Conservation (phyloP, 495 filamentous ascomycete genomes). For the Penicillium cosmopolitanum region DNA sequence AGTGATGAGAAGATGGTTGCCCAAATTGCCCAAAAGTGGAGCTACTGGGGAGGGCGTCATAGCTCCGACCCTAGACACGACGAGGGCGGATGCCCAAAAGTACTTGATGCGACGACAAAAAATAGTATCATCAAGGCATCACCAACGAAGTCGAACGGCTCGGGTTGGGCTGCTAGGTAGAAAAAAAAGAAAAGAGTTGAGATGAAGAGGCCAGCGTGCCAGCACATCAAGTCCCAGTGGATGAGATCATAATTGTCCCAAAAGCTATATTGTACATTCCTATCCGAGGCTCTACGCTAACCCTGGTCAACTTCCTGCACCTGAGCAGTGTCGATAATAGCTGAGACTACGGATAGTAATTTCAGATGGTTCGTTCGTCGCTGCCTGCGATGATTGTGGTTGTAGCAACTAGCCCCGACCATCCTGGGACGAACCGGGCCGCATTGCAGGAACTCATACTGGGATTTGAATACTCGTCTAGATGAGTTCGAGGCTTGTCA, state of each 20-base stretch:
- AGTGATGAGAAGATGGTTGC: constrained; percentile 9
- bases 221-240: constrained; percentile 36
- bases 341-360: constrained; percentile 6
- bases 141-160: neutral
- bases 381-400: no score
- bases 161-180: constrained; percentile 18
- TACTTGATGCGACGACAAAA: constrained; percentile 3
- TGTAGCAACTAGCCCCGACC: no score
- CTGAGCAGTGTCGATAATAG: neutral
- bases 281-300: no score
- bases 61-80: constrained; percentile 14
- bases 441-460: constrained; percentile 39
- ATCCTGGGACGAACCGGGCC: constrained; percentile 31
- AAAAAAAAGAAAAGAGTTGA: constrained; percentile 4
- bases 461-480: constrained; percentile 7
- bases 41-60: constrained; percentile 14
- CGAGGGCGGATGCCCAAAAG: constrained; percentile 17
- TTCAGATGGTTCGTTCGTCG: no score
- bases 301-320: neutral
- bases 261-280: no score
- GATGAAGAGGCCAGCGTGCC: constrained; percentile 23
- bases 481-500: constrained; percentile 4
- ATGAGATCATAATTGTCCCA: constrained; percentile 20
- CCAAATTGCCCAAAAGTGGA: constrained; percentile 7
- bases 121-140: constrained; percentile 8